phyloP scores from a whole-genome alignment of 371 early-diverging fungal genomes.

The Mortierella sp. region DNA sequence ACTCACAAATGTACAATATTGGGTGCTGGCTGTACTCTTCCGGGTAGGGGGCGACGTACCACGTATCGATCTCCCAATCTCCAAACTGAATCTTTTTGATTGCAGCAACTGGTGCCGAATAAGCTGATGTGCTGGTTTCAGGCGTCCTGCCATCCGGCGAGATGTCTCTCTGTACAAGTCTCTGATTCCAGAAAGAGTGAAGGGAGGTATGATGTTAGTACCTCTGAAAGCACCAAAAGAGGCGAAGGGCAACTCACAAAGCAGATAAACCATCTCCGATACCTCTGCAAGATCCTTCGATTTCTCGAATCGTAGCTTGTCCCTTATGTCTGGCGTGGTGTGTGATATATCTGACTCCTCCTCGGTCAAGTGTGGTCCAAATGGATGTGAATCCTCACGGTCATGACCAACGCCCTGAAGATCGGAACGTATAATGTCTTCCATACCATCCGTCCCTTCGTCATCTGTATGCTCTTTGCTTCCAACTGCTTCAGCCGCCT shows the following conservation, averaged over 20 bases:
- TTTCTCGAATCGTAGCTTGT: conserved; percentile 60
- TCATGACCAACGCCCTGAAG: conserved; percentile 10
- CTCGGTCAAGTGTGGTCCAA: conserved; percentile 66
- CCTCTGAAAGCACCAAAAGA: background rate
- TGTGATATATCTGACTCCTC: conserved; percentile 65
- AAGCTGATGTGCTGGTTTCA: conserved; percentile 9
- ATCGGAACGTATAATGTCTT: background rate
- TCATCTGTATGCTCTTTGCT: background rate
- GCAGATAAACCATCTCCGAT: conserved; percentile 2
- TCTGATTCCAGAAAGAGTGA: conserved; percentile 3
- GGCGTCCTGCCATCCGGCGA: conserved; percentile 1
- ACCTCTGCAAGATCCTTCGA: conserved; percentile 59
- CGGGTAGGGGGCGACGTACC: conserved; percentile 99
- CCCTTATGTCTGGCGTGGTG: conserved; percentile 62
- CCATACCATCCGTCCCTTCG: background rate
- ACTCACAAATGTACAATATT: conserved; percentile 94
- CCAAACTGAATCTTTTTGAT: conserved; percentile 86
- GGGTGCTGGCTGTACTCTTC: conserved; percentile 86
- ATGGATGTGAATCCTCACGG: conserved; percentile 13
- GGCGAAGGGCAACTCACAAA: background rate
- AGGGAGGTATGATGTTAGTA: background rate
- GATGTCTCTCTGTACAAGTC: conserved; percentile 10
- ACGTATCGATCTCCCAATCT: conserved; percentile 86
- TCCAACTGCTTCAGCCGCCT: background rate
- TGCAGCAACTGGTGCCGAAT: conserved; percentile 55